Percentiles rank a stretch among this genome's conserved stretches.
Evolutionary conservation across 2,329 filamentous ascomycete species (phyloP).

Genomic region (Colletotrichum theobromicola): DNA sequence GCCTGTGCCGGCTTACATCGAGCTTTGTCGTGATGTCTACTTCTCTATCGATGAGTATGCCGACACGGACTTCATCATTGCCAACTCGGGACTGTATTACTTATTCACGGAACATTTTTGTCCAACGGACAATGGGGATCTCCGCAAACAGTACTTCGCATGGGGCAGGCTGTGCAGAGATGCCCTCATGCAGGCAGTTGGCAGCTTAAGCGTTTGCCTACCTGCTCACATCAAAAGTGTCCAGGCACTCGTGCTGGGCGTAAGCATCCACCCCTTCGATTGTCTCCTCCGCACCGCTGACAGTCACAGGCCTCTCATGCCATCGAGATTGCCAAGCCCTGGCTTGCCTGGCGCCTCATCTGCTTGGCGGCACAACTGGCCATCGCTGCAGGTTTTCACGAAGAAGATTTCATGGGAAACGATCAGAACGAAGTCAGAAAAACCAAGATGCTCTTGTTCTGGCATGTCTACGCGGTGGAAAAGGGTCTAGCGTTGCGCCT

Average conservation of each 20-base stretch:
- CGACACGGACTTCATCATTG: constrained; percentile 53
- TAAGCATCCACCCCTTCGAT: neutral
- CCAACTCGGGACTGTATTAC: constrained; percentile 54
- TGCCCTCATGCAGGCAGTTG: neutral
- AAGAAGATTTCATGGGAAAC: neutral
- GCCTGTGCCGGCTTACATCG: constrained; percentile 49
- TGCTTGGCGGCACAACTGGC: neutral
- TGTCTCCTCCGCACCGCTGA: neutral
- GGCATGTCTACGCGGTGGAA: constrained; percentile 61
- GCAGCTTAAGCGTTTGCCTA: neutral
- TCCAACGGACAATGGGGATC: neutral
- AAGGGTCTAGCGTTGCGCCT: constrained; percentile 63
- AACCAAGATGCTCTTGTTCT: constrained; percentile 41
- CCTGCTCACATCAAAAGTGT: neutral
- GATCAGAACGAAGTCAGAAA: neutral
- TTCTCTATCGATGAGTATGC: constrained; percentile 56
- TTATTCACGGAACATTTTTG: constrained; percentile 45
- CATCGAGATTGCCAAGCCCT: neutral
- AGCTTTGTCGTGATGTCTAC: constrained; percentile 53
- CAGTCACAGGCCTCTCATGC: neutral
- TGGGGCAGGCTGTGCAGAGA: neutral
- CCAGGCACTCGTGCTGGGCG: neutral
- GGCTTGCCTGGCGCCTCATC: neutral
- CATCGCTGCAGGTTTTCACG: constrained; percentile 20
- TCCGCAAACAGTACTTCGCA: neutral